A percentile compares a stretch with the other conserved stretches of the same genome.
Conservation (phyloP, 768 basidiomycete species). For the Atractiella rhizophila region DNA sequence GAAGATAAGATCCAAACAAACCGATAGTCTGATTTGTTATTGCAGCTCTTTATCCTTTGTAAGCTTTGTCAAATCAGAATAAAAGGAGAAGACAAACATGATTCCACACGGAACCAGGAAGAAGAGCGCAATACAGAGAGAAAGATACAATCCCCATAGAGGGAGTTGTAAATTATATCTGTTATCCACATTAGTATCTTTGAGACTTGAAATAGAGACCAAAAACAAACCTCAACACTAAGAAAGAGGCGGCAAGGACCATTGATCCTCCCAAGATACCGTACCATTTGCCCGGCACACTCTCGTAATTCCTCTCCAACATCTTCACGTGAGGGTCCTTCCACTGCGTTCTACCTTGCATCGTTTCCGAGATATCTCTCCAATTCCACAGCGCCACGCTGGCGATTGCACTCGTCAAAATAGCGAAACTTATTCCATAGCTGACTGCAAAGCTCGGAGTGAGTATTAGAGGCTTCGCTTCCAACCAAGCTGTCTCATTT, state of each 20-base stretch:
- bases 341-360: not conserved
- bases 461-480: constrained; percentile 12
- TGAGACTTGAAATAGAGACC: no score
- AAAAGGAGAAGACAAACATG: not conserved
- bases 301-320: not conserved
- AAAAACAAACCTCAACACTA: no score
- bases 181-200: no score
- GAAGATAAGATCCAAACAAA: not conserved
- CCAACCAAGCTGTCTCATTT: constrained; percentile 15
- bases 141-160: constrained; percentile 17
- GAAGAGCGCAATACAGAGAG: constrained; percentile 13
- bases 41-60: constrained; percentile 1
- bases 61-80: not conserved
- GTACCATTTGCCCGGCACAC: constrained; percentile 12
- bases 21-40: constrained; percentile 5
- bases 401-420: constrained; percentile 14
- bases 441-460: constrained; percentile 15
- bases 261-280: constrained; percentile 4
- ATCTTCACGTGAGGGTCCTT: constrained; percentile 11
- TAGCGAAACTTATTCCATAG: constrained; percentile 18
- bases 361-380: constrained; percentile 12
- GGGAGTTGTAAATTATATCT: constrained; percentile 18
- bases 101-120: constrained; percentile 11
- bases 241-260: constrained; percentile 7
- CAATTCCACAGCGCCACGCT: constrained; percentile 16